Percentiles rank a stretch among this genome's conserved stretches.
Conservation (phyloP, 352 stramenopile genomes). For the Phytophthora pini region DNA sequence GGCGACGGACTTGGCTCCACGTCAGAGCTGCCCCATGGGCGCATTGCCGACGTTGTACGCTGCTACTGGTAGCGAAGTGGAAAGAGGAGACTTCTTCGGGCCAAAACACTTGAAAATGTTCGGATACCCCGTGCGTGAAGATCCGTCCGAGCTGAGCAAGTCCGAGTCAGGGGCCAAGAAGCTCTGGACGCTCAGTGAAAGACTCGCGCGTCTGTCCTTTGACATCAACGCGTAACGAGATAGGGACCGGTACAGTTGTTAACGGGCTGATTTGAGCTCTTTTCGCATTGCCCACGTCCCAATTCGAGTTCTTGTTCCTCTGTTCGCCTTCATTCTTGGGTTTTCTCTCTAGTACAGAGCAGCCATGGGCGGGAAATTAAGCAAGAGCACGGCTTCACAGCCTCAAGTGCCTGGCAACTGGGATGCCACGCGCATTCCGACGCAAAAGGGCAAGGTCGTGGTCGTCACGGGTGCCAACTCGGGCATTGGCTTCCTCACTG, state of each 20-base stretch:
- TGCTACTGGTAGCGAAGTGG: slow-evolving; percentile 29
- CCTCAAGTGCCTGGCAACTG: slow-evolving; percentile 23
- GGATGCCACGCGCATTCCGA: slow-evolving; percentile 34
- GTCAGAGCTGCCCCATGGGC: slow-evolving; percentile 40
- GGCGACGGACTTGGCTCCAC: slow-evolving; percentile 28
- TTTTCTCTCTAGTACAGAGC: not conserved
- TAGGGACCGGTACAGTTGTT: not conserved
- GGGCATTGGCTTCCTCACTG: slow-evolving; percentile 46
- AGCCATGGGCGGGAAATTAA: slow-evolving; percentile 9
- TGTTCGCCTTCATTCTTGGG: not conserved
- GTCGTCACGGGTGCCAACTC: slow-evolving; percentile 53
- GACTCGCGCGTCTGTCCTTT: slow-evolving; percentile 32
- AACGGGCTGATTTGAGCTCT: not conserved
- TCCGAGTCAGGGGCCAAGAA: slow-evolving; percentile 34
- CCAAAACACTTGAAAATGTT: slow-evolving; percentile 28
- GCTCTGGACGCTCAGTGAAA: slow-evolving; percentile 50
- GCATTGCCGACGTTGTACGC: slow-evolving; percentile 53
- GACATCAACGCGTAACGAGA: slow-evolving; percentile 1
- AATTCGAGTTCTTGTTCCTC: not conserved
- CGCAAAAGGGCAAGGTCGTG: slow-evolving; percentile 33
- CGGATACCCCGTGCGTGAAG: slow-evolving; percentile 47
- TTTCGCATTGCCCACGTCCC: slow-evolving; percentile 4
- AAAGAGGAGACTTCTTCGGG: slow-evolving; percentile 40
- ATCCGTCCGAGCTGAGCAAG: slow-evolving; percentile 33
- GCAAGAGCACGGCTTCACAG: slow-evolving; percentile 11